Conservation (phyloP, 2,329 filamentous ascomycete species). For the Colletotrichum tropicicola region DNA sequence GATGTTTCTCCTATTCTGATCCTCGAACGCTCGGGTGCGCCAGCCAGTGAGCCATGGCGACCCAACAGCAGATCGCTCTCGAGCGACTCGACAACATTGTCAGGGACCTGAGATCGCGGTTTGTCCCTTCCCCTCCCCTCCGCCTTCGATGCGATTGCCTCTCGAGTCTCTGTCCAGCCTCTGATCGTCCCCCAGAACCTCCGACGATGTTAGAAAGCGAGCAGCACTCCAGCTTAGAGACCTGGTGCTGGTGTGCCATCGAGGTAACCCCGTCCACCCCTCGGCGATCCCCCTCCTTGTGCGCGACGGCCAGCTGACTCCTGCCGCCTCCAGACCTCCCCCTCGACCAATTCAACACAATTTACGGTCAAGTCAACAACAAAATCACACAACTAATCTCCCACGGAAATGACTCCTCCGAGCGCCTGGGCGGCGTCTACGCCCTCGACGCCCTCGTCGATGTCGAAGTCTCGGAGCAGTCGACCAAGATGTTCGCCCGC, state of each 20-base stretch:
- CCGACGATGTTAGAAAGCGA: slow-evolving; percentile 61
- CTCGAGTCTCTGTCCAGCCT: not conserved
- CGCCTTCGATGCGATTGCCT: not conserved
- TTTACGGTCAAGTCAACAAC: slow-evolving; percentile 66
- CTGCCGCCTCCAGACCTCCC: slow-evolving; percentile 68
- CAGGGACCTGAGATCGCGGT: slow-evolving; percentile 66
- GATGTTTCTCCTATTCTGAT: slow-evolving; percentile 20
- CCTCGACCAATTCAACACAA: slow-evolving; percentile 76
- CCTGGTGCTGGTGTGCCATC: slow-evolving; percentile 62
- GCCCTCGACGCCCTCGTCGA: slow-evolving; percentile 94
- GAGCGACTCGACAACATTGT: slow-evolving; percentile 64
- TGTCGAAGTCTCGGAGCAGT: slow-evolving; percentile 93
- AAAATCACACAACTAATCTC: slow-evolving; percentile 75
- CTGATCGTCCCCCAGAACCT: slow-evolving; percentile 16
- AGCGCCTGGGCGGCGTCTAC: slow-evolving; percentile 90
- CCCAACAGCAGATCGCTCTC: slow-evolving; percentile 61
- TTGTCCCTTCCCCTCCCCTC: slow-evolving; percentile 31
- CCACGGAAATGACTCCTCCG: slow-evolving; percentile 85
- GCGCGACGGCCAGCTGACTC: slow-evolving; percentile 11
- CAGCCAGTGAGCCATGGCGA: slow-evolving; percentile 44
- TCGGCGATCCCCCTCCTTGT: not conserved
- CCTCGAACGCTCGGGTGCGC: slow-evolving; percentile 27
- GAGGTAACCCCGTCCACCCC: slow-evolving; percentile 52
- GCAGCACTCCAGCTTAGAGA: slow-evolving; percentile 64
- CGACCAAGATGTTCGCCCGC: slow-evolving; percentile 85